Percentiles rank a stretch among this genome's conserved stretches.
Evolutionary conservation across 768 basidiomycete genomes (phyloP).

Genomic region (Trametes elegans): DNA sequence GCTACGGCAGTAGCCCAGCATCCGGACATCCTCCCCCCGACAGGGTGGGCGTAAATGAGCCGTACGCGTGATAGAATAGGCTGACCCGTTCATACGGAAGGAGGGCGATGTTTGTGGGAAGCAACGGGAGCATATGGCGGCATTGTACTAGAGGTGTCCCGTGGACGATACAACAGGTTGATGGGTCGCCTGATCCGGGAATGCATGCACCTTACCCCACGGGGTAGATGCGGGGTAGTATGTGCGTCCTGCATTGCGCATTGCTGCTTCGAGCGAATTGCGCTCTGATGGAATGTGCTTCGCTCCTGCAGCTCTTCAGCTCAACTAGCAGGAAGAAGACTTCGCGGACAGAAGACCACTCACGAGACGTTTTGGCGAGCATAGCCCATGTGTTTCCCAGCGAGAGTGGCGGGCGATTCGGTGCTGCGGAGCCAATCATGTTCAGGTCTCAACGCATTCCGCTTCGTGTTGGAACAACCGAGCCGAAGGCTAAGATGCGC

Average conservation of each 20-base stretch:
- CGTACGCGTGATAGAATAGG: not conserved
- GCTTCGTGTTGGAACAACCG: no score
- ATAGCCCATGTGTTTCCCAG: not conserved
- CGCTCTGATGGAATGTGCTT: not conserved
- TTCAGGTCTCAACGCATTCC: not conserved
- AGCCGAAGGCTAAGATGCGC: no score
- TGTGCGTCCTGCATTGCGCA: not conserved
- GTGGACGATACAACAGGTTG: not conserved
- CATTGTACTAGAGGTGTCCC: constrained; percentile 1
- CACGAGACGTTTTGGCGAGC: not conserved
- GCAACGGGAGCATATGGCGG: constrained; percentile 7
- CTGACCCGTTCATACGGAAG: not conserved
- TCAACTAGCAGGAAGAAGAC: no score
- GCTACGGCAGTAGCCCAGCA: not conserved
- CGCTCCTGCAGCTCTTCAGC: no score
- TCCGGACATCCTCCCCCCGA: no score
- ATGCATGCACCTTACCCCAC: not conserved
- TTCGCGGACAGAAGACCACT: not conserved
- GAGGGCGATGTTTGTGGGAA: not conserved
- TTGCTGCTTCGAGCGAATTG: not conserved
- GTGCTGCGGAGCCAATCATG: not conserved
- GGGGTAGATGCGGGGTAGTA: not conserved
- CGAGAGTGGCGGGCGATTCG: no score
- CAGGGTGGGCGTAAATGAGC: not conserved
- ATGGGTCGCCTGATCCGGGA: constrained; percentile 3